Evolutionary conservation across 2,329 filamentous ascomycete species (phyloP).

Genomic region (Trichoderma lentiforme): DNA sequence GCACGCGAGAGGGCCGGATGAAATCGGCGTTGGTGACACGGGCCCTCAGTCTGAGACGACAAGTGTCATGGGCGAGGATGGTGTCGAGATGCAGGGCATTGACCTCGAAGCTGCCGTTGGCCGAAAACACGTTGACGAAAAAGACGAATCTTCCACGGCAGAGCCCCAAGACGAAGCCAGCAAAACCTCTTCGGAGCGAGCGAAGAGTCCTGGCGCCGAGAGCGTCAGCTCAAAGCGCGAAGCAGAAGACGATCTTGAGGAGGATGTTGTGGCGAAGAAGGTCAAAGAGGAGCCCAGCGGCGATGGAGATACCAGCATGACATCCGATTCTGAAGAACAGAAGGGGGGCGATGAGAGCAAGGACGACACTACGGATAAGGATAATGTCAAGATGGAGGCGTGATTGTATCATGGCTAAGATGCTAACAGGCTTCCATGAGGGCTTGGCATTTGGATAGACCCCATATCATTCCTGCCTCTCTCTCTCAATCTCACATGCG

Average conservation of each 20-base stretch:
- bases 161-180: constrained; percentile 24
- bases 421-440: background rate
- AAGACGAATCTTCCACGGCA: constrained; percentile 19
- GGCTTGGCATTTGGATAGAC: background rate
- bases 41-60: constrained; percentile 62
- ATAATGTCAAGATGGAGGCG: background rate
- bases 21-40: constrained; percentile 82
- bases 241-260: constrained; percentile 47
- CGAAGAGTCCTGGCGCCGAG: constrained; percentile 29
- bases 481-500: background rate
- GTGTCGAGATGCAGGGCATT: constrained; percentile 52
- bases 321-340: background rate
- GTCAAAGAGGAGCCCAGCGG: constrained; percentile 42
- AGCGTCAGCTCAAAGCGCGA: constrained; percentile 52
- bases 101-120: constrained; percentile 62
- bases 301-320: constrained; percentile 17
- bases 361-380: background rate
- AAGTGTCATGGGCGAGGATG: constrained; percentile 38
- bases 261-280: constrained; percentile 44
- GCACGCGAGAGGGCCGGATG: constrained; percentile 78
- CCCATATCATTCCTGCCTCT: background rate
- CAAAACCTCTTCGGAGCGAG: constrained; percentile 16
- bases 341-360: background rate
- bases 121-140: constrained; percentile 40
- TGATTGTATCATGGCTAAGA: background rate